Evolutionary conservation across 495 filamentous ascomycete genomes (phyloP).

Genomic region (Elasticomyces elasticus): DNA sequence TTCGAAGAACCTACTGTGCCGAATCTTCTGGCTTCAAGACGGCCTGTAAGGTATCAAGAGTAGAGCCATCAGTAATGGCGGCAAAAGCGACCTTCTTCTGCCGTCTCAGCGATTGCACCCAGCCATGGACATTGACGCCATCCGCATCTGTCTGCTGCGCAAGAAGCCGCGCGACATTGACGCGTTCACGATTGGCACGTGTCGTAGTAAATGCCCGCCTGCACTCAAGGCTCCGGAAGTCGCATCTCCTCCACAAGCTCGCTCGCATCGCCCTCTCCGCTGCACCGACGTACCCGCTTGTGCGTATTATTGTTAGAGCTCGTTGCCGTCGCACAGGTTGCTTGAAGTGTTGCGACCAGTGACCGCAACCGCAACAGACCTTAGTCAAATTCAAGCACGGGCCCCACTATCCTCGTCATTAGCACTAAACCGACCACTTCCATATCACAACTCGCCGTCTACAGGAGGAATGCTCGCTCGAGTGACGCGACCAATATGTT

Average conservation of each 20-base stretch:
- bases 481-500: not conserved
- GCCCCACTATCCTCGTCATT: too few relatives aligned
- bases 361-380: not conserved
- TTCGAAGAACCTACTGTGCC: conserved; percentile 54
- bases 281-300: not conserved
- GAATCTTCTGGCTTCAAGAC: conserved; percentile 67
- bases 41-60: conserved; percentile 66
- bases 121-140: conserved; percentile 55
- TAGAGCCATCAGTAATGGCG: conserved; percentile 80
- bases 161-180: conserved; percentile 15
- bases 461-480: not conserved
- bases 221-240: not conserved
- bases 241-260: not conserved
- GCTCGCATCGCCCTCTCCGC: conserved; percentile 10
- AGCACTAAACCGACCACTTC: too few relatives aligned
- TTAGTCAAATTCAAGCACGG: too few relatives aligned
- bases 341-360: not conserved
- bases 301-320: not conserved
- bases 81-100: conserved; percentile 80
- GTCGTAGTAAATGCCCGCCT: conserved; percentile 3
- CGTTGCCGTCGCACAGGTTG: not conserved
- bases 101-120: conserved; percentile 72
- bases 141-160: not conserved
- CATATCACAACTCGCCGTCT: too few relatives aligned
- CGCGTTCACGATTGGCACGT: not conserved